These are phyloP conservation scores for Plasmodium vinckei DNA, from an alignment of 169 alveolate genomes.

Conservation along the genomic window DNA sequence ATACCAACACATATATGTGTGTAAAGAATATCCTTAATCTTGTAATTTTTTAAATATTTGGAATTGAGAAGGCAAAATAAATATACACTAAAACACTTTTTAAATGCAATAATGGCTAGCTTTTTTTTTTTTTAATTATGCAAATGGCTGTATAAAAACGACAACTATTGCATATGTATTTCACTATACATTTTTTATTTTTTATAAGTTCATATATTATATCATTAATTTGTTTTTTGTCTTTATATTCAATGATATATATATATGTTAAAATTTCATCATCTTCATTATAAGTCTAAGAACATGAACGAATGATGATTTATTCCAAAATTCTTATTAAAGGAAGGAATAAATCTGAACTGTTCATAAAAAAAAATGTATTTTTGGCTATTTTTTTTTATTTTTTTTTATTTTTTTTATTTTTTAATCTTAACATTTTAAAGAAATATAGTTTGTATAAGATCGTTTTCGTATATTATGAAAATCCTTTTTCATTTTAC, in stretches of 20 bases:
- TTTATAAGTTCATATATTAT: no score
- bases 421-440: background rate
- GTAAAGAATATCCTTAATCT: no score
- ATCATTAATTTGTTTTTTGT: no score
- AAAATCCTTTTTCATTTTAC: constrained; percentile 9
- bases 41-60: no score
- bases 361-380: constrained; percentile 24
- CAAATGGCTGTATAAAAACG: no score
- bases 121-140: no score
- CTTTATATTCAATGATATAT: no score
- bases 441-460: background rate
- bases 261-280: constrained; percentile 10
- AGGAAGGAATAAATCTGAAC: constrained; percentile 76
- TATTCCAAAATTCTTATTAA: constrained; percentile 64
- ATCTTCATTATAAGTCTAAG: constrained; percentile 6
- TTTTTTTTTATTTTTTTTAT: constrained; percentile 10
- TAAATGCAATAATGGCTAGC: no score
- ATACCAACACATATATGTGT: background rate
- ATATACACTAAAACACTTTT: no score
- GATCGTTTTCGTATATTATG: constrained; percentile 4
- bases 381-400: constrained; percentile 19
- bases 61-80: no score
- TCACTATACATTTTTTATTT: no score
- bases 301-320: constrained; percentile 71
- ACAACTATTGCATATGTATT: no score